A percentile compares a stretch with the other conserved stretches of the same genome.
Evolutionary conservation across 371 early-diverging fungal species (phyloP).

Genomic region (Saksenaea vasiformis): DNA sequence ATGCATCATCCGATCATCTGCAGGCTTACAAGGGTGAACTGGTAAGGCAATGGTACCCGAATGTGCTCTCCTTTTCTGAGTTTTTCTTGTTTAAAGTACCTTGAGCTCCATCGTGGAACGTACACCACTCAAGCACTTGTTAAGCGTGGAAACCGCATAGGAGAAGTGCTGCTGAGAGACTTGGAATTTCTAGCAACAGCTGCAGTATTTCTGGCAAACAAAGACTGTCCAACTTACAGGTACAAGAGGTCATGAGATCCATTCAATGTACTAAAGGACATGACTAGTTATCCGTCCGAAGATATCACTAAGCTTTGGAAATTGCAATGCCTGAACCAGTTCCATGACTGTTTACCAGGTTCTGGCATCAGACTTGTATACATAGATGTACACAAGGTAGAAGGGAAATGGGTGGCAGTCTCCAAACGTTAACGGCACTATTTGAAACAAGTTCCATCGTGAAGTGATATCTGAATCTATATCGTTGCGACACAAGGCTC

Average conservation of each 20-base stretch:
- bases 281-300: constrained; percentile 62
- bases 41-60: constrained; percentile 36
- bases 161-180: constrained; percentile 84
- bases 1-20: constrained; percentile 65
- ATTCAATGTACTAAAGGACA: neutral
- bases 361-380: constrained; percentile 90
- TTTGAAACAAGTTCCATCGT: constrained; percentile 36
- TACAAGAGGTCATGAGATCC: neutral
- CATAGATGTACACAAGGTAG: constrained; percentile 76
- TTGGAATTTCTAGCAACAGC: constrained; percentile 74
- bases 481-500: constrained; percentile 35
- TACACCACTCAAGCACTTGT: constrained; percentile 91
- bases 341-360: constrained; percentile 96
- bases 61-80: neutral
- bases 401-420: constrained; percentile 10
- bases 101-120: constrained; percentile 96
- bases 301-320: constrained; percentile 89
- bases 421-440: neutral
- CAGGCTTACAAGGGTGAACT: constrained; percentile 93
- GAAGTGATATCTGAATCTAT: constrained; percentile 39
- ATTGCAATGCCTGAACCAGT: constrained; percentile 90
- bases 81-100: constrained; percentile 28
- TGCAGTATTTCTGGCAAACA: constrained; percentile 25
- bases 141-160: constrained; percentile 84
- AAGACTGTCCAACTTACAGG: constrained; percentile 11